Percentiles rank a stretch among this genome's conserved stretches.
Conservation (phyloP, 139 green algal species). For the Pseudopediastrum boryanum region DNA sequence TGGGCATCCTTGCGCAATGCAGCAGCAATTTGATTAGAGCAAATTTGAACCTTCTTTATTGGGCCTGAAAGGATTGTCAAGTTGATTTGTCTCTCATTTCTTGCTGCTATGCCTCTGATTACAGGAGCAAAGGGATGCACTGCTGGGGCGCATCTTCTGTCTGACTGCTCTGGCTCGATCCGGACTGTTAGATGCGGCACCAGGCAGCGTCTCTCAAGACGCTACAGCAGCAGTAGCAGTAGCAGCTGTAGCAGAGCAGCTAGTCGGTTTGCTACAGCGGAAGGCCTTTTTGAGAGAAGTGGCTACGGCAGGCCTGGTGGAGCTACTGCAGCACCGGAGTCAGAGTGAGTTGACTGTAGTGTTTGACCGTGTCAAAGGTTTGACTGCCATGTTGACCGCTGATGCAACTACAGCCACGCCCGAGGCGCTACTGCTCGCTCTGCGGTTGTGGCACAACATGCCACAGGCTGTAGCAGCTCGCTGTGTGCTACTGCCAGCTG, state of each 20-base stretch:
- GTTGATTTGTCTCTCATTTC: background rate
- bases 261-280: conserved; percentile 46
- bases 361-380: too few species aligned
- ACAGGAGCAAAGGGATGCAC: conserved; percentile 64
- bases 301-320: conserved; percentile 57
- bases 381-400: conserved; percentile 11
- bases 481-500: conserved; percentile 59
- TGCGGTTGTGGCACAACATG: conserved; percentile 72
- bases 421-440: conserved; percentile 66
- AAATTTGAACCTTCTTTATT: too few species aligned
- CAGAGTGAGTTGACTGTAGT: too few species aligned
- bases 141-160: conserved; percentile 79
- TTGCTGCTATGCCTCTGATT: background rate
- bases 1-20: too few species aligned
- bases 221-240: background rate
- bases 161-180: conserved; percentile 58
- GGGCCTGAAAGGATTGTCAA: too few species aligned
- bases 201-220: background rate
- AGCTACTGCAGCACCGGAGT: conserved; percentile 42
- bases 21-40: too few species aligned
- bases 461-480: conserved; percentile 41
- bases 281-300: conserved; percentile 79
- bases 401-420: conserved; percentile 14
- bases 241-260: conserved; percentile 41
- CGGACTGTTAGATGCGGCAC: conserved; percentile 31